Evolutionary conservation across 306 rosid genomes (phyloP).

Genomic region (Trifolium repens): DNA sequence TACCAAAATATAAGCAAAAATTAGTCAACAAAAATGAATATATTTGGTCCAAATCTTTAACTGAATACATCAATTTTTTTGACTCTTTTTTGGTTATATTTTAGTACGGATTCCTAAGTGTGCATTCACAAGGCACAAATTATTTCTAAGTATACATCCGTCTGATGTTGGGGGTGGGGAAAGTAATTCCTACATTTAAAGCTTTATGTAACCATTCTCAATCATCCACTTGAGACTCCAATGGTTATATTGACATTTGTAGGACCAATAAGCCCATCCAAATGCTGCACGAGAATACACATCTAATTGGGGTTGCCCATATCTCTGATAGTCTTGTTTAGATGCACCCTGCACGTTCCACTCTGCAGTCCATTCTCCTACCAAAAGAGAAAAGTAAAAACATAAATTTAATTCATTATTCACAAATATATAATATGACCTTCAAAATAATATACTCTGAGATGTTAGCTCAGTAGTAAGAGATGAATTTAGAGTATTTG

Average conservation of each 20-base stretch:
- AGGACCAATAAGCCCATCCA: slow-evolving; percentile 70
- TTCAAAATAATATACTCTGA: too few relatives aligned
- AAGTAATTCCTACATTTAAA: not conserved
- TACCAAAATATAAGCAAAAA: too few relatives aligned
- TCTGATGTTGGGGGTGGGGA: not conserved
- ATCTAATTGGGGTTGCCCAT: slow-evolving; percentile 44
- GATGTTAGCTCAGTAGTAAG: too few relatives aligned
- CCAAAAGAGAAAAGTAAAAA: not conserved
- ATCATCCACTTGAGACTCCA: slow-evolving; percentile 59
- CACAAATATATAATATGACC: not conserved
- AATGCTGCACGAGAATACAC: slow-evolving; percentile 55
- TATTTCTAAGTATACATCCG: too few relatives aligned
- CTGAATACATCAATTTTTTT: too few relatives aligned
- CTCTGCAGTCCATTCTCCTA: slow-evolving; percentile 59
- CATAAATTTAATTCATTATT: not conserved
- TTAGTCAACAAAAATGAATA: too few relatives aligned
- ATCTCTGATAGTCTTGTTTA: slow-evolving; percentile 43
- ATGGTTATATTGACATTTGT: slow-evolving; percentile 39
- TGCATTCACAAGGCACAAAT: not conserved
- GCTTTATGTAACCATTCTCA: slow-evolving; percentile 6
- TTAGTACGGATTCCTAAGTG: too few relatives aligned
- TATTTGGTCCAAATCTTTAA: too few relatives aligned
- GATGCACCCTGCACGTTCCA: slow-evolving; percentile 35
- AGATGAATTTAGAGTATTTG: too few relatives aligned
- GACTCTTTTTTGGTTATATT: too few relatives aligned